A percentile compares a stretch with the other conserved stretches of the same genome.
Evolutionary conservation across 2,329 filamentous ascomycete genomes (phyloP).

Genomic region (Pseudogymnoascus sp.): DNA sequence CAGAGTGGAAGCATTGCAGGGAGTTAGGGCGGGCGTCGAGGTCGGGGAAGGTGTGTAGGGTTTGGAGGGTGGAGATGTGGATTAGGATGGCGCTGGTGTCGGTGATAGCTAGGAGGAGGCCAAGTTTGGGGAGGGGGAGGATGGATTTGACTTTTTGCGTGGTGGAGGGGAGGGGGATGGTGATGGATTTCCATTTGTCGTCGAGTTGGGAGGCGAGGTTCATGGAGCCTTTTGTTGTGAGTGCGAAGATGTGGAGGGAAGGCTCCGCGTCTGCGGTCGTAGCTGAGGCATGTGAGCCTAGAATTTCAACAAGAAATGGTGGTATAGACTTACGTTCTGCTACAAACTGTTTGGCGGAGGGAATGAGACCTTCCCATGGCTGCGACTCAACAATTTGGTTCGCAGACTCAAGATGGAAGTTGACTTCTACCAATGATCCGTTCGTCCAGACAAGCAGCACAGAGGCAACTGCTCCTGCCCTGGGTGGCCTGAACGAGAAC

Average conservation of each 20-base stretch:
- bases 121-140: slow-evolving; percentile 49
- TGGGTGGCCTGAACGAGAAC: slow-evolving; percentile 52
- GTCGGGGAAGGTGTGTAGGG: slow-evolving; percentile 56
- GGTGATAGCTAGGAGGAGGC: slow-evolving; percentile 54
- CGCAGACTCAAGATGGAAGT: slow-evolving; percentile 12
- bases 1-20: slow-evolving; percentile 52
- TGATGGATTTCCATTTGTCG: slow-evolving; percentile 44
- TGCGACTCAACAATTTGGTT: slow-evolving; percentile 36
- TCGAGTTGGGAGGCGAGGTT: slow-evolving; percentile 39
- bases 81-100: slow-evolving; percentile 51
- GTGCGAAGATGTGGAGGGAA: slow-evolving; percentile 37
- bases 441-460: slow-evolving; percentile 57
- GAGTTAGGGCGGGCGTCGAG: slow-evolving; percentile 51
- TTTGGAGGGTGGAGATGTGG: slow-evolving; percentile 46
- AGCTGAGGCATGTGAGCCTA: slow-evolving; percentile 23
- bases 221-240: slow-evolving; percentile 44
- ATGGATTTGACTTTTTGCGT: slow-evolving; percentile 47
- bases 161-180: slow-evolving; percentile 28
- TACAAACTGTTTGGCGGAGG: slow-evolving; percentile 29
- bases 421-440: slow-evolving; percentile 54
- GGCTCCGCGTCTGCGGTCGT: slow-evolving; percentile 19
- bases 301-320: slow-evolving; percentile 25
- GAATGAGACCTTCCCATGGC: slow-evolving; percentile 46
- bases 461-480: slow-evolving; percentile 33
- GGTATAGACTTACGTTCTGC: slow-evolving; percentile 36